Evolutionary conservation across 129 eudicot genomes (phyloP).

Genomic region (Erigeron canadensis): DNA sequence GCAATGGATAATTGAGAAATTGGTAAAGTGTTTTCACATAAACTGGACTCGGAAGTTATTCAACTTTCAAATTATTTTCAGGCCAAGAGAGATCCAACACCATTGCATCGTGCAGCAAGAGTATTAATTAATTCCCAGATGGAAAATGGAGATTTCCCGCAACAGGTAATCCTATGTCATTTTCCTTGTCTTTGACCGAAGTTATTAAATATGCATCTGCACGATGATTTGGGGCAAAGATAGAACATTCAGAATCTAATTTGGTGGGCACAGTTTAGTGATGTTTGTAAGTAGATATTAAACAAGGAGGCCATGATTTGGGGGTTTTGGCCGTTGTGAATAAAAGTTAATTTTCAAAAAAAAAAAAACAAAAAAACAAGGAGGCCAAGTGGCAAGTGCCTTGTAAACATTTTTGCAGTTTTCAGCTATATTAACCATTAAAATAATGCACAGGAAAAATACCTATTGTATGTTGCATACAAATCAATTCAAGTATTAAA

Average conservation of each 20-base stretch:
- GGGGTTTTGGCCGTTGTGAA: too few relatives aligned
- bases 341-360: too few relatives aligned
- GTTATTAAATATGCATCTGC: neutral
- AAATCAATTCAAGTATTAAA: neutral
- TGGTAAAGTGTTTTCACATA: neutral
- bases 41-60: neutral
- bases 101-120: constrained; percentile 76
- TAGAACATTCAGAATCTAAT: neutral
- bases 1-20: neutral
- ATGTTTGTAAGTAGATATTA: neutral
- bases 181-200: neutral
- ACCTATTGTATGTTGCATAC: neutral
- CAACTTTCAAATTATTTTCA: constrained; percentile 22
- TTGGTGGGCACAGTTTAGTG: neutral
- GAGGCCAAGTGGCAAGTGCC: neutral
- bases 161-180: constrained; percentile 48
- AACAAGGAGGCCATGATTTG: neutral
- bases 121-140: constrained; percentile 59
- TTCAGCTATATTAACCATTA: neutral
- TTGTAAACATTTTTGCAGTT: neutral
- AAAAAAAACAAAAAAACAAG: too few relatives aligned
- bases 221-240: too few relatives aligned
- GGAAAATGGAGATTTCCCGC: constrained; percentile 83
- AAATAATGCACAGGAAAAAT: neutral
- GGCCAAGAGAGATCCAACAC: constrained; percentile 74